Percentiles rank a stretch among this genome's conserved stretches.
Evolutionary conservation across 768 basidiomycete species (phyloP).

Genomic region (Pleurotus tuber-regium): DNA sequence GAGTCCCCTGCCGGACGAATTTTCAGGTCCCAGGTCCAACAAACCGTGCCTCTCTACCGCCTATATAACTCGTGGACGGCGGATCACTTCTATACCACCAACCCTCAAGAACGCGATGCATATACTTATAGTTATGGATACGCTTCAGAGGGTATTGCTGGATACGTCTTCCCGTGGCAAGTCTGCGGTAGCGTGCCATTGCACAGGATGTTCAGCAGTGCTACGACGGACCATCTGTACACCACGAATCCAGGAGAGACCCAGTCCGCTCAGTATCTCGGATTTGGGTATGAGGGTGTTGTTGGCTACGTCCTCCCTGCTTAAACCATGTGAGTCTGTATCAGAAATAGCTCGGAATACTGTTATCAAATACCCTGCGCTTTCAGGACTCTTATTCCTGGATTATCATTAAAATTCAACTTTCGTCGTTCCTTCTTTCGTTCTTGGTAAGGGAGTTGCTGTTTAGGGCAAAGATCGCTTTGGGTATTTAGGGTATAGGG

Average conservation of each 20-base stretch:
- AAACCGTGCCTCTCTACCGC: slow-evolving; percentile 15
- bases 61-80: slow-evolving; percentile 10
- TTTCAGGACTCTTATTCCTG: neutral
- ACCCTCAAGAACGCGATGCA: slow-evolving; percentile 10
- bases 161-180: slow-evolving; percentile 13
- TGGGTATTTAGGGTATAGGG: too few relatives aligned
- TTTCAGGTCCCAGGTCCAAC: slow-evolving; percentile 6
- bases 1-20: slow-evolving; percentile 3
- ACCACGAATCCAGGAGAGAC: slow-evolving; percentile 4
- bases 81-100: slow-evolving; percentile 17
- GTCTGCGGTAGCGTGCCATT: slow-evolving; percentile 4
- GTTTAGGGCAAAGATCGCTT: too few relatives aligned
- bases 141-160: slow-evolving; percentile 11
- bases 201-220: slow-evolving; percentile 2
- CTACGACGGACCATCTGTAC: slow-evolving; percentile 1
- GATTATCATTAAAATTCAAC: neutral
- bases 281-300: slow-evolving; percentile 1
- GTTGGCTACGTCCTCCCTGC: slow-evolving; percentile 6
- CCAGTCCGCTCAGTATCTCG: neutral
- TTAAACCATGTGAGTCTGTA: too few relatives aligned
- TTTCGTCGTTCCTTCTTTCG: neutral
- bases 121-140: slow-evolving; percentile 8
- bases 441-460: too few relatives aligned
- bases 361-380: too few relatives aligned
- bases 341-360: too few relatives aligned